Evolutionary conservation across 2,329 filamentous ascomycete genomes (phyloP).

Genomic region (Aspergillus brasiliensis): DNA sequence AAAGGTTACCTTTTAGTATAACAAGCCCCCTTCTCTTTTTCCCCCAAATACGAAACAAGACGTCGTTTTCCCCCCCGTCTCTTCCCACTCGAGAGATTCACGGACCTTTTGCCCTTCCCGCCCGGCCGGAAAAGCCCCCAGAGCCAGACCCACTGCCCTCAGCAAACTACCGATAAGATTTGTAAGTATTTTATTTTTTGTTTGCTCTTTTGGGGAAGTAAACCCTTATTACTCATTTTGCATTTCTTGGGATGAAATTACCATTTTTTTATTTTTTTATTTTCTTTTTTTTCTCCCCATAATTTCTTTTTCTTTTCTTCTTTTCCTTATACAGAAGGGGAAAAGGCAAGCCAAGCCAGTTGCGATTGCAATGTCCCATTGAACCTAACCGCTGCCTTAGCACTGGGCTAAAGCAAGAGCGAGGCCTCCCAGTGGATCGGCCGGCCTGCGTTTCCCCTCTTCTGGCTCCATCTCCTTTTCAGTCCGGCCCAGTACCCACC

Average conservation of each 20-base stretch:
- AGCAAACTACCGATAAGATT: background rate
- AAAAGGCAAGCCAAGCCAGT: slow-evolving; percentile 7
- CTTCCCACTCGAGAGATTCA: background rate
- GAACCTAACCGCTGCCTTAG: slow-evolving; percentile 15
- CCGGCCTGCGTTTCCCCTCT: slow-evolving; percentile 11
- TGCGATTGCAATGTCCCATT: slow-evolving; percentile 12
- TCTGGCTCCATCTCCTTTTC: slow-evolving; percentile 12
- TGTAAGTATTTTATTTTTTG: no score
- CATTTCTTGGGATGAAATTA: background rate
- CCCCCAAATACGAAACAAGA: background rate
- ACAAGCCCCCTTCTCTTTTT: background rate
- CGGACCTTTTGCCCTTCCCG: background rate
- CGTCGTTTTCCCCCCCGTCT: background rate
- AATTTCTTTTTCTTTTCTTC: no score
- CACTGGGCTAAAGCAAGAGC: slow-evolving; percentile 6
- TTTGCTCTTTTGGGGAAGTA: no score
- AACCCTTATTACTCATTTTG: background rate
- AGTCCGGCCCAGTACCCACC: slow-evolving; percentile 21
- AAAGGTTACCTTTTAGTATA: background rate
- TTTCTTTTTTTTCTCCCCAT: no score
- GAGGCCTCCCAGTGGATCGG: slow-evolving; percentile 12
- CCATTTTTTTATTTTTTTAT: no score
- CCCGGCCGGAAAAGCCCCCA: slow-evolving; percentile 2
- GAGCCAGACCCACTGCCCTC: background rate
- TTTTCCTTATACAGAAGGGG: no score